Base-by-base conservation (phyloP, 2,329 filamentous ascomycete genomes). In the Scedosporium minutisporum region DNA sequence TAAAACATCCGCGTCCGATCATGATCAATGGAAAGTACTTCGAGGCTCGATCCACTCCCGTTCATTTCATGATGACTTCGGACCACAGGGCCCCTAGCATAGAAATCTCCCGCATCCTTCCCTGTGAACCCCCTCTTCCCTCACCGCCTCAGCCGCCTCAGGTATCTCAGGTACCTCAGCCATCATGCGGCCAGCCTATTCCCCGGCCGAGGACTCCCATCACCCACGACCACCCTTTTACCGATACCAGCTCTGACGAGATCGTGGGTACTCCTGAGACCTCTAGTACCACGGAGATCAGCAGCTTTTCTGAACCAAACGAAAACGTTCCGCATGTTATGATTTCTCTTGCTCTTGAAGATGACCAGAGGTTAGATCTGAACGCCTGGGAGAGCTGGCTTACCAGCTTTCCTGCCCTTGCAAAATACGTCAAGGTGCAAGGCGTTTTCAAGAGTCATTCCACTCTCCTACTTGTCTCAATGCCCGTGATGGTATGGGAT, bases 1-100 rank as follows among this genome's bases (percentile, higher is more conserved):
- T 86, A 1, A 86, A 85, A 67, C 83, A 85, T 65, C 83, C 83
- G 4, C 75, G 82, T 6, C 82, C 82, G 21, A 80, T 84, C 65
- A 77, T 80, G 63, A 79, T 82, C 66, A 83, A 85, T 65, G 83
- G 83, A 61, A 82, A 80, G 70, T 77, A 80, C 18, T 83, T 83
- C 57, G 82, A 85, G 67, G 80, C 81, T 42, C 78, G 82, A 46
- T 82, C 82, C 2, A 85, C 83, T 0, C 82, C 83, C 0, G 81
- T 85, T 4, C 83, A 86, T 66, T 85, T 85, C 67, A 85, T 85
- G 80, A 85, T 85, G 82, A 85, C 83, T 2, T 77, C 81, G 18
- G 84, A 85, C 63, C 82, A 85, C 68, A 82, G 77, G 63, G 81
- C 80, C 1, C 81, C 81, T 0, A 85, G 82, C 63, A 85, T 86